Percentiles rank a stretch among this genome's conserved stretches.
Conservation (phyloP, 2,329 filamentous ascomycete genomes). For the Pyrenophora graminea region DNA sequence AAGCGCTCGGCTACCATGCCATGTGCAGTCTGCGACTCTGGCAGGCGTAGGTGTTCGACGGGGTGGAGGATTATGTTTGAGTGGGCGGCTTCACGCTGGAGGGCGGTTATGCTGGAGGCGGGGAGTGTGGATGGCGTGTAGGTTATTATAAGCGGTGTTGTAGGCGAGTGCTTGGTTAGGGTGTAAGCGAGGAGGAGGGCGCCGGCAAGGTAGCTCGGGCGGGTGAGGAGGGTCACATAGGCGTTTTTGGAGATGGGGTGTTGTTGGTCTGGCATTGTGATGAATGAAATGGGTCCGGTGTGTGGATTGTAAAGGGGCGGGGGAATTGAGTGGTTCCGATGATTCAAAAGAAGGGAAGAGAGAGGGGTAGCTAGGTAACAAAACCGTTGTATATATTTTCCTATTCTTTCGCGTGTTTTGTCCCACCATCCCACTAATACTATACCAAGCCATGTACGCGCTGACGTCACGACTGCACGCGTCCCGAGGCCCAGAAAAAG, state of each 20-base stretch:
- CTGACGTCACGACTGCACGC: constrained; percentile 29
- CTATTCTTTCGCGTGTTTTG: background rate
- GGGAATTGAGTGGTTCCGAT: background rate
- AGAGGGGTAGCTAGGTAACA: no score
- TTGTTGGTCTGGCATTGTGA: constrained; percentile 15
- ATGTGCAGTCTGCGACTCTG: constrained; percentile 31
- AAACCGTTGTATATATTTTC: no score
- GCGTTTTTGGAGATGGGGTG: constrained; percentile 31
- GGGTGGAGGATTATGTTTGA: constrained; percentile 49
- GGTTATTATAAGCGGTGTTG: constrained; percentile 56
- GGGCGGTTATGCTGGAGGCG: constrained; percentile 46
- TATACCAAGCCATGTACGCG: background rate
- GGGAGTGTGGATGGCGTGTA: constrained; percentile 52
- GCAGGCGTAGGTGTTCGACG: constrained; percentile 50
- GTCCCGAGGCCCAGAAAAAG: constrained; percentile 12
- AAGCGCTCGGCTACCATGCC: constrained; percentile 57
- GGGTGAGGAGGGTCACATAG: constrained; percentile 58
- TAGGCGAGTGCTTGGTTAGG: constrained; percentile 51
- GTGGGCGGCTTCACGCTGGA: constrained; percentile 49
- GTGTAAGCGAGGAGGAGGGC: constrained; percentile 57
- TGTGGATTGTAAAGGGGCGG: background rate
- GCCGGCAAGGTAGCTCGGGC: constrained; percentile 57
- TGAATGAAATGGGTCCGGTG: background rate
- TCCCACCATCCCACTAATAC: background rate
- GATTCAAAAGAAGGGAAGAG: no score